Evolutionary conservation across 23 red algal species (phyloP).

Genomic region (Porphyridium purpureum): DNA sequence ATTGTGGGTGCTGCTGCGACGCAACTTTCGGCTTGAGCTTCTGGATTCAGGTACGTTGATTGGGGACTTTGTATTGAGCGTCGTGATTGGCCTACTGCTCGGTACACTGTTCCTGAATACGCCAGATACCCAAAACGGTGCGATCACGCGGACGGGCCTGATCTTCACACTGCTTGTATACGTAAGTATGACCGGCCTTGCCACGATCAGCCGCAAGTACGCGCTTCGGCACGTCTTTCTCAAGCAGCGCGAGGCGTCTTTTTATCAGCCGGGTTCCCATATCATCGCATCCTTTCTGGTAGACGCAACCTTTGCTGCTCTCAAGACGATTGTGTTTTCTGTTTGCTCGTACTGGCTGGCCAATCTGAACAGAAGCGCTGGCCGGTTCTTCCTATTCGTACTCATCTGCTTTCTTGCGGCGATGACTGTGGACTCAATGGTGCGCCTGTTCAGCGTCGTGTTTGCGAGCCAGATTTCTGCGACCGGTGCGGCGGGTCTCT

Average conservation of each 20-base stretch:
- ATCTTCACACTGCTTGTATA: not conserved
- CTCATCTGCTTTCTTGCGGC: too few species aligned
- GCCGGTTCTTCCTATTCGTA: too few species aligned
- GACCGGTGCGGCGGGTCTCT: not conserved
- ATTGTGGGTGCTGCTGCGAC: conserved; percentile 12
- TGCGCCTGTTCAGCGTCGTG: not conserved
- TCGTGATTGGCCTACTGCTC: conserved; percentile 37
- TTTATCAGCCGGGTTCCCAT: conserved; percentile 23
- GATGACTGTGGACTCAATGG: too few species aligned
- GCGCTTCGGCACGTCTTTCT: conserved; percentile 30
- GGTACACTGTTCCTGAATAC: conserved; percentile 62
- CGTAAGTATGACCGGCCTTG: conserved; percentile 14
- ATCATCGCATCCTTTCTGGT: too few species aligned
- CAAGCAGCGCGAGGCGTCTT: conserved; percentile 36
- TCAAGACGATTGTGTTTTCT: too few species aligned
- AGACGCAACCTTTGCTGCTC: too few species aligned
- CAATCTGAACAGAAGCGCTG: too few species aligned
- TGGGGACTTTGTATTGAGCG: conserved; percentile 16
- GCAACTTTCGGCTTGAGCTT: conserved; percentile 5
- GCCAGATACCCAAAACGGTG: conserved; percentile 10
- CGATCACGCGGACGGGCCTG: conserved; percentile 4
- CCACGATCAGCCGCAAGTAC: conserved; percentile 13
- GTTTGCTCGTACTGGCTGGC: too few species aligned
- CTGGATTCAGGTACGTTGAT: conserved; percentile 7
- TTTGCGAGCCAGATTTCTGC: not conserved